Percentiles rank a stretch among this genome's conserved stretches.
Evolutionary conservation across 176 grass and related monocot genomes (phyloP).

Genomic region (Musa troglodytarum): DNA sequence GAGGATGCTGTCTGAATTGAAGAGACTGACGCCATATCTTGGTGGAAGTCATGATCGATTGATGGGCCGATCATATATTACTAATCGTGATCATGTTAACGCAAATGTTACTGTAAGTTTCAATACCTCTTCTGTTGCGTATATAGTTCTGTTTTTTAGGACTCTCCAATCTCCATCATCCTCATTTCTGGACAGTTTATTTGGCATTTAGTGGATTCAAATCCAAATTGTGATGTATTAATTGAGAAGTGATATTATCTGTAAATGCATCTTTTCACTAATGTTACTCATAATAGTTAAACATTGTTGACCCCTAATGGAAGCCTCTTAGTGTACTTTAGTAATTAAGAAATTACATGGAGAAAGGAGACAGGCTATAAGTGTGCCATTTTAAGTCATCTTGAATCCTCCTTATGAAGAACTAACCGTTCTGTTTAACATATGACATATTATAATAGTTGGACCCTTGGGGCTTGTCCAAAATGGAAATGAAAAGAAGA

Average conservation of each 20-base stretch:
- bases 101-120: conserved; percentile 81
- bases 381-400: background rate
- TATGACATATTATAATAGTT: background rate
- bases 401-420: too few relatives aligned
- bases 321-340: background rate
- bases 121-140: background rate
- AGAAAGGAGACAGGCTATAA: background rate
- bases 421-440: background rate
- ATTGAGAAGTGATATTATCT: background rate
- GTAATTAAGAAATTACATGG: background rate
- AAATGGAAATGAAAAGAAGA: background rate
- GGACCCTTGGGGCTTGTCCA: background rate
- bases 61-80: conserved; percentile 64
- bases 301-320: background rate
- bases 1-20: conserved; percentile 56
- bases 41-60: conserved; percentile 68
- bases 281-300: background rate
- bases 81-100: conserved; percentile 49
- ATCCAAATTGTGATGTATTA: background rate
- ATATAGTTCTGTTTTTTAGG: background rate
- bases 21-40: conserved; percentile 69
- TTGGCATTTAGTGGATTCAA: background rate
- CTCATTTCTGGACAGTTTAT: background rate
- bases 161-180: background rate
- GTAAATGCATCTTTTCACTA: background rate